Base-by-base conservation (phyloP, 805 yeast genomes). In the Saccharomycopsis fodiens region DNA sequence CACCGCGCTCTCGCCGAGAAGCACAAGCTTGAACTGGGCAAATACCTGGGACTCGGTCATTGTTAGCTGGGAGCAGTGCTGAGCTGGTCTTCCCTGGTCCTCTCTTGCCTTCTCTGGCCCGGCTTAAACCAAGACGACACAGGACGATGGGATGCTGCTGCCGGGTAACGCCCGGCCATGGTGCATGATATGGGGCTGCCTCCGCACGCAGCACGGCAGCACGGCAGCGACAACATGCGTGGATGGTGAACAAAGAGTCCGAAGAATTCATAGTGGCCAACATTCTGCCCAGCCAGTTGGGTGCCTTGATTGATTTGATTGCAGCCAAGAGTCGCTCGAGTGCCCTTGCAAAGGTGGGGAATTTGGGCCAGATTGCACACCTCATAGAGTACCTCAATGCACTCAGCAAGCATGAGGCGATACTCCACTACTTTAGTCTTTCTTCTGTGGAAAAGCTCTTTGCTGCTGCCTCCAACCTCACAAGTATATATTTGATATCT, bases 1-100 rank as follows among this genome's bases (percentile, higher is more conserved):
- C 36, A 79, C 85, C 1, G 85, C 83, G 1, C 83, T 77, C 54
- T 79, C 85, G 4, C 85, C 85, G 42, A 68, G 53, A 1, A 80
- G 68, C 1, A 80, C 86, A 16, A 80, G 65, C 55, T 80, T 80
- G 57, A 78, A 72, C 58, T 74, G 78, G 3, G 75, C 77, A 52
- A 70, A 68, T 39, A 67, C 64, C 36, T 15, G 36, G 20, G 8
- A 10, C 15, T 10, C 20, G 20, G 19, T 29, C 13, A n/a, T n/a
- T n/a, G n/a, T n/a, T n/a, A n/a, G n/a, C n/a, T n/a, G n/a, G n/a
- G n/a, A n/a, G n/a, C n/a, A n/a, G n/a, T n/a, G n/a, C n/a, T n/a
- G n/a, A n/a, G n/a, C n/a, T n/a, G n/a, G n/a, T n/a, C n/a, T n/a
- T n/a, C n/a, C n/a, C n/a, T n/a, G n/a, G n/a, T n/a, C n/a, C n/a